Evolutionary conservation across 306 rosid genomes (phyloP).

Genomic region (Geum urbanum): DNA sequence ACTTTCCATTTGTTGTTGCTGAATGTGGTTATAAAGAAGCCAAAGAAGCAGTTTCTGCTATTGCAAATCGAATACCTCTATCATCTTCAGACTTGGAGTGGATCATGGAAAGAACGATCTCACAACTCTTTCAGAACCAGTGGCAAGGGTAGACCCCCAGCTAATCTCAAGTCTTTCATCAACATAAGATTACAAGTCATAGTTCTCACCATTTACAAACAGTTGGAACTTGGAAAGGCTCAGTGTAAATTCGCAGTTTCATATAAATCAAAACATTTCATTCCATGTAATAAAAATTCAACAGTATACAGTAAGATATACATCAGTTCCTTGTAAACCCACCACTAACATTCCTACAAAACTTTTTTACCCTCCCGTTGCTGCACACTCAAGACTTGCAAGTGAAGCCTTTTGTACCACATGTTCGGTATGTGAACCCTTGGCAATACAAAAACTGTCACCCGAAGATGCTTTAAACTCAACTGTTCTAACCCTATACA

Average conservation of each 20-base stretch:
- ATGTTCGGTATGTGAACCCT: conserved; percentile 8
- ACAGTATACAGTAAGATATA: background rate
- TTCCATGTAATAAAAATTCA: background rate
- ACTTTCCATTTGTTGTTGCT: conserved; percentile 70
- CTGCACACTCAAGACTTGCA: conserved; percentile 4
- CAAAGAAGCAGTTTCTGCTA: conserved; percentile 51
- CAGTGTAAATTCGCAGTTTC: background rate
- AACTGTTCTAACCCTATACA: conserved; percentile 19
- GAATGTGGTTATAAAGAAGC: conserved; percentile 82
- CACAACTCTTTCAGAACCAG: conserved; percentile 48
- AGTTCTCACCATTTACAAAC: background rate
- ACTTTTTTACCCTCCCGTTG: background rate
- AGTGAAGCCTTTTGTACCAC: conserved; percentile 5
- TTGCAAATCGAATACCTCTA: conserved; percentile 42
- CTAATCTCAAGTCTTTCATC: too few relatives aligned
- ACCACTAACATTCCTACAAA: conserved; percentile 19
- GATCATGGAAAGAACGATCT: conserved; percentile 66
- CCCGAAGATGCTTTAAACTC: conserved; percentile 12
- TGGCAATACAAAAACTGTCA: conserved; percentile 13
- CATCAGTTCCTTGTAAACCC: conserved; percentile 8
- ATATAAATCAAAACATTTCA: background rate
- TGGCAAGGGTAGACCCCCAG: conserved; percentile 8
- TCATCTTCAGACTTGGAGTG: conserved; percentile 63
- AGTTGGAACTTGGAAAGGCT: too few relatives aligned
- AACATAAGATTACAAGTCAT: background rate